Conservation (phyloP, 805 yeast genomes). For the Dipodascus geniculatus region DNA sequence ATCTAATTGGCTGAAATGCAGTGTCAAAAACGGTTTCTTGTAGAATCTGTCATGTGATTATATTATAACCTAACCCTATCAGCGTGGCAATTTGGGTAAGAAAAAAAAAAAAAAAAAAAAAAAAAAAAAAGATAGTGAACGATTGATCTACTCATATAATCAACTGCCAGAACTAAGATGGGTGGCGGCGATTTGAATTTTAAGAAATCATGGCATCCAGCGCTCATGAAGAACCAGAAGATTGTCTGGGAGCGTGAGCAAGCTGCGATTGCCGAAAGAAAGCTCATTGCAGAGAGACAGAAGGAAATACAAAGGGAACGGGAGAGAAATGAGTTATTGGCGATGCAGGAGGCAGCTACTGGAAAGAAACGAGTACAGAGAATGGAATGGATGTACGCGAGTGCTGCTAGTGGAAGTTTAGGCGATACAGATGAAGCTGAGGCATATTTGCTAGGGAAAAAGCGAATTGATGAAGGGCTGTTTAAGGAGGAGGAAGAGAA, state of each 20-base stretch:
- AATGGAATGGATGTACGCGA: conserved; percentile 83
- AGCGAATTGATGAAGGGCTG: conserved; percentile 28
- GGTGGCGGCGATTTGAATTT: conserved; percentile 66
- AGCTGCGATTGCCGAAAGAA: conserved; percentile 58
- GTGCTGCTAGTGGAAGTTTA: conserved; percentile 23
- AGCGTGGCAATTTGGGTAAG: background rate
- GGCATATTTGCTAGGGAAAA: conserved; percentile 42
- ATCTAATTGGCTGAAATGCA: background rate
- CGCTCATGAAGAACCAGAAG: conserved; percentile 68
- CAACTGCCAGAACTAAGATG: background rate
- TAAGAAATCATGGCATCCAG: conserved; percentile 96
- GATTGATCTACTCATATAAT: background rate
- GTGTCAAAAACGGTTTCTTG: too few species aligned
- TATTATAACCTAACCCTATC: too few species aligned
- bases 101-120: too few species aligned
- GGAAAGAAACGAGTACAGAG: conserved; percentile 33
- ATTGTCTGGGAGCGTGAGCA: conserved; percentile 80
- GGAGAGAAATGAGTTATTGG: conserved; percentile 44
- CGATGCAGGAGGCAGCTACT: conserved; percentile 32
- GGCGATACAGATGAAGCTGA: conserved; percentile 34
- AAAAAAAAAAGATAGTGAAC: too few species aligned
- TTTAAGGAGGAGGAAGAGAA: conserved; percentile 1
- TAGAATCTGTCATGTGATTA: too few species aligned
- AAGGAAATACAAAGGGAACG: conserved; percentile 52
- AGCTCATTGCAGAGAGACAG: conserved; percentile 48